phyloP scores from a whole-genome alignment of 345 rosid genomes.

The Gynandropsis gynandra region DNA sequence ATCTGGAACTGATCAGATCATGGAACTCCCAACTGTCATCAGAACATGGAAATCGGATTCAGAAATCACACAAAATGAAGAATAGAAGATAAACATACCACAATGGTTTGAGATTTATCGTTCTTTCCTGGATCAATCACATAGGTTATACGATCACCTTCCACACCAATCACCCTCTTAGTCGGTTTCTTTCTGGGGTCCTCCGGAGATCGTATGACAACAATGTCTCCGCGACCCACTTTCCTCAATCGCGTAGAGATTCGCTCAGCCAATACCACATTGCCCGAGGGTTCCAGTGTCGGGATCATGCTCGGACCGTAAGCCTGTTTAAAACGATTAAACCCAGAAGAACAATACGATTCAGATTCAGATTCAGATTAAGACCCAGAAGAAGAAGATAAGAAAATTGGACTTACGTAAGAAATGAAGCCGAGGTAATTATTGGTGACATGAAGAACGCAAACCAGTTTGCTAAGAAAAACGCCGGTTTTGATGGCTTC shows the following conservation, averaged over 20 bases:
- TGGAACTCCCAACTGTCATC: too few species aligned
- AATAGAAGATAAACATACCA: conserved; percentile 32
- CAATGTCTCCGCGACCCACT: conserved; percentile 55
- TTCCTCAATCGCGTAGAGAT: conserved; percentile 38
- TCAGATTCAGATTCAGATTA: not conserved
- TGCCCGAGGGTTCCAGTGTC: conserved; percentile 43
- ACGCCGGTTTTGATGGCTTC: conserved; percentile 16
- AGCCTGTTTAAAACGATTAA: conserved; percentile 26
- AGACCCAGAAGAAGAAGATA: not conserved
- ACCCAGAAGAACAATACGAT: not conserved
- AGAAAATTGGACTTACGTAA: conserved; percentile 31
- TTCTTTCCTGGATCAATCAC: conserved; percentile 38
- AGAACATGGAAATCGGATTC: conserved; percentile 3
- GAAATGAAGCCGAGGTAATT: conserved; percentile 34
- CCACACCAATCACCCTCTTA: conserved; percentile 56
- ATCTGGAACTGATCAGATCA: too few species aligned
- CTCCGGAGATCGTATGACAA: conserved; percentile 51
- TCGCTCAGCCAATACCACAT: conserved; percentile 46
- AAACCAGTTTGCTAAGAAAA: conserved; percentile 27
- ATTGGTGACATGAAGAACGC: conserved; percentile 45
- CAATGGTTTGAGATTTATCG: conserved; percentile 30
- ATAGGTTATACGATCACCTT: conserved; percentile 52
- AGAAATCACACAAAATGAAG: conserved; percentile 1
- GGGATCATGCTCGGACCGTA: conserved; percentile 81
- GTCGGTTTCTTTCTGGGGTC: conserved; percentile 37